Percentiles rank a stretch among this genome's conserved stretches.
Evolutionary conservation across 2,329 filamentous ascomycete genomes (phyloP).

Genomic region (Cordyceps farinosa): DNA sequence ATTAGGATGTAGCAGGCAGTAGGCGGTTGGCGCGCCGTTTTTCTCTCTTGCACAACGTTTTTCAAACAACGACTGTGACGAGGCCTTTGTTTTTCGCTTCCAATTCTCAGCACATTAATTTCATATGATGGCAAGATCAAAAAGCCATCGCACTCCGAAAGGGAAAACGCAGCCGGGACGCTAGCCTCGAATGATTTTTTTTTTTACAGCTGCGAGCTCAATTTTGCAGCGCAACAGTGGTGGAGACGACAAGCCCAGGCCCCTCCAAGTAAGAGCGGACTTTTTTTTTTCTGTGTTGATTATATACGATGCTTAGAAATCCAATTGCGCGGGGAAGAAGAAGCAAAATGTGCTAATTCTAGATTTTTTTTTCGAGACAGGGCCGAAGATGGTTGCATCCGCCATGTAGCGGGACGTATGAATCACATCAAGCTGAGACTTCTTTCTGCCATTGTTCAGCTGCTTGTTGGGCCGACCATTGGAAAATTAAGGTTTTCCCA

Average conservation of each 20-base stretch:
- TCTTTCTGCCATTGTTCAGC: background rate
- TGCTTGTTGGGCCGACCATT: background rate
- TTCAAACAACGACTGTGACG: background rate
- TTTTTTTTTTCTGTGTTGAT: background rate
- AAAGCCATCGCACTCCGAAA: background rate
- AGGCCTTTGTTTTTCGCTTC: background rate
- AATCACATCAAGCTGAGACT: background rate
- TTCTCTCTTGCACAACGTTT: background rate
- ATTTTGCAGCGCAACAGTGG: conserved; percentile 3
- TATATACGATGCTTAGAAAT: conserved; percentile 19
- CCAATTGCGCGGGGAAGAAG: conserved; percentile 1
- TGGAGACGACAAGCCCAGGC: conserved; percentile 1
- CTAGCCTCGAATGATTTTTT: conserved; percentile 4
- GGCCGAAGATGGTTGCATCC: background rate
- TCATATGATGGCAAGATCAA: background rate
- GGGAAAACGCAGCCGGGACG: background rate
- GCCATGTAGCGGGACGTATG: background rate
- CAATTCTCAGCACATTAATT: background rate
- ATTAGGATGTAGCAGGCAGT: background rate
- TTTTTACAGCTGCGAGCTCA: conserved; percentile 2
- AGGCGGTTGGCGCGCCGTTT: background rate
- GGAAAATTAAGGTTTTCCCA: background rate
- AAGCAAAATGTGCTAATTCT: background rate
- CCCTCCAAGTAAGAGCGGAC: conserved; percentile 4
- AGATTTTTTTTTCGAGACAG: background rate